Base-by-base conservation (phyloP, 1,284 basidiomycete species). In the Rhodofomes roseus region DNA sequence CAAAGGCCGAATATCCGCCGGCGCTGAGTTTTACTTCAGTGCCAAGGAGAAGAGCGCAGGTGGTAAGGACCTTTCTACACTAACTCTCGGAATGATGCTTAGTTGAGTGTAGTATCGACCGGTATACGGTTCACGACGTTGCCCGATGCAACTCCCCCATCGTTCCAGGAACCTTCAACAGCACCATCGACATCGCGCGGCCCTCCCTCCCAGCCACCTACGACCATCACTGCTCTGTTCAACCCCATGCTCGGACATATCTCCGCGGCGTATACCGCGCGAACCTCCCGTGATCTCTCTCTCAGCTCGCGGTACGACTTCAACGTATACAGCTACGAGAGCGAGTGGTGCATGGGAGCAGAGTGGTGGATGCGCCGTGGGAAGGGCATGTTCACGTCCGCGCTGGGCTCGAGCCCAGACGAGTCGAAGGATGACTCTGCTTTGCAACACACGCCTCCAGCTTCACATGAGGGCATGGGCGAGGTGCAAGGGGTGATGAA, bases 221-320 rank as follows among this genome's bases (percentile, higher is more conserved):
- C 95, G 0, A 96, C 94, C 4, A 90, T 98, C 63, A 96, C 95
- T 1, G 91, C 95, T 2, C 84, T 96, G 11, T 93, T 98, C 72
- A 98, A 98, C 73, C 96, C 96, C 1, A 94, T 99, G 83, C 88
- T 98, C 65, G 96, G 96, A 0, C 95, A 98, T 70, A 81, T 98
- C 31, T 93, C 93, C 2, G 84, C 90, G 1, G 93, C 96, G 27
- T 98, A 98, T 72, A 90, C 95, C 0, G 94, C 96, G 0, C 87
- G 89, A 54, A 88, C 95, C 27, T 92, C 92, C 1, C 83, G 84
- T 2, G 93, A 96, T 71, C 83, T 98, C n/a, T 87, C 93, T 0
- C 75, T 98, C 6, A 91, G 92, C 57, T 93, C 94, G 2, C 84
- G 96, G 18, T 98, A 96, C 71, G 95, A 98, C 70, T 95, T 98